Evolutionary conservation across 805 yeast species (phyloP).

Genomic region (Wickerhamia fluorescens): DNA sequence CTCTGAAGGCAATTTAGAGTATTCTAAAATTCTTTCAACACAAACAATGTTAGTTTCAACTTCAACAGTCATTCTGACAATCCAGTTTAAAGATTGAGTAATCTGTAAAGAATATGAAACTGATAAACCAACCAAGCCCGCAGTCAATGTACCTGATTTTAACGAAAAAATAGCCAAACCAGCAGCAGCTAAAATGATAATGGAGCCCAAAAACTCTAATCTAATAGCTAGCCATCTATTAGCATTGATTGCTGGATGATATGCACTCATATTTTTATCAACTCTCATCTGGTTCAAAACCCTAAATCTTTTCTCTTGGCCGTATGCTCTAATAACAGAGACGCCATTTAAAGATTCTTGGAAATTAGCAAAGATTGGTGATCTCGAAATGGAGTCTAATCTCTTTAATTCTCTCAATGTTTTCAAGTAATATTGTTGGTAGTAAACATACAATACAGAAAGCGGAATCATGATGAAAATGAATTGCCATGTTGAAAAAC

Average conservation of each 20-base stretch:
- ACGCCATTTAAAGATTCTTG: slow-evolving; percentile 77
- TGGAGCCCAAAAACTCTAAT: slow-evolving; percentile 82
- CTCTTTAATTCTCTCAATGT: slow-evolving; percentile 80
- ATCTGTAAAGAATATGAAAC: slow-evolving; percentile 89
- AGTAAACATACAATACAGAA: slow-evolving; percentile 54
- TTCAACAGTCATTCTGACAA: slow-evolving; percentile 97
- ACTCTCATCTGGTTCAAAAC: slow-evolving; percentile 62
- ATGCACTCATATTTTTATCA: slow-evolving; percentile 86
- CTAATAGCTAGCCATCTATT: slow-evolving; percentile 98
- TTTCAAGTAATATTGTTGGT: slow-evolving; percentile 69
- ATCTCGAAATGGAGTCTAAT: slow-evolving; percentile 70
- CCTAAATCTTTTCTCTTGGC: slow-evolving; percentile 55
- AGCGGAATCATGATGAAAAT: slow-evolving; percentile 67
- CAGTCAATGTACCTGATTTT: slow-evolving; percentile 61
- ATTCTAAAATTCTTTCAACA: slow-evolving; percentile 90
- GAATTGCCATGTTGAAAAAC: slow-evolving; percentile 85
- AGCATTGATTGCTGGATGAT: slow-evolving; percentile 84
- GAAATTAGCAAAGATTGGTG: slow-evolving; percentile 79
- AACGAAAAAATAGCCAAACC: slow-evolving; percentile 70
- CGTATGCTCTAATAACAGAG: slow-evolving; percentile 67
- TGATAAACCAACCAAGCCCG: slow-evolving; percentile 92
- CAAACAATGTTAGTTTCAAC: slow-evolving; percentile 96
- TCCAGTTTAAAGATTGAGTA: slow-evolving; percentile 93
- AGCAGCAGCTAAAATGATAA: slow-evolving; percentile 82
- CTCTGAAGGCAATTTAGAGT: slow-evolving; percentile 72